Evolutionary conservation across 1,284 basidiomycete species (phyloP).

Genomic region (Fomitopsis pinicola): DNA sequence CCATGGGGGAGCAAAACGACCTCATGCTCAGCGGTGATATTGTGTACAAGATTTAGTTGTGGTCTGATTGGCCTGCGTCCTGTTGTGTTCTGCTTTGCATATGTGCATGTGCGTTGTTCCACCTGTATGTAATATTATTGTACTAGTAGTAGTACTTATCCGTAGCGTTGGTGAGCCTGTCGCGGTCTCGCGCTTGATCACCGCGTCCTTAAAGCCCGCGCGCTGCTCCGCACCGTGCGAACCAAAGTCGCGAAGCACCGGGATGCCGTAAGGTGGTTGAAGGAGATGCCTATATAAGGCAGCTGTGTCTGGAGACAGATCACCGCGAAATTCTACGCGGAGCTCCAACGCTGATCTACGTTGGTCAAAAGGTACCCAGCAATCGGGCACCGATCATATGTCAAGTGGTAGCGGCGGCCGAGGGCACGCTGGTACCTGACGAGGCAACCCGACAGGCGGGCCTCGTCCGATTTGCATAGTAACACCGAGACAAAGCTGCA

Average conservation of each 20-base stretch:
- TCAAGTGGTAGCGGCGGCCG: neutral
- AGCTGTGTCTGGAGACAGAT: neutral
- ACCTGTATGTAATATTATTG: neutral
- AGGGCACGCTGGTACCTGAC: neutral
- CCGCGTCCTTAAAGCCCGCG: neutral
- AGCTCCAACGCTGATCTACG: neutral
- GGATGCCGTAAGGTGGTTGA: neutral
- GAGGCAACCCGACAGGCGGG: neutral
- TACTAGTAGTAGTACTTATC: neutral
- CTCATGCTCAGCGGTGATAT: slow-evolving; percentile 85
- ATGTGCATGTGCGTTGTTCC: neutral
- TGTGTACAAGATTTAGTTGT: slow-evolving; percentile 63
- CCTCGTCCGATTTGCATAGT: neutral
- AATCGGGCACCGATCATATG: neutral
- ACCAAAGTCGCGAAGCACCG: neutral
- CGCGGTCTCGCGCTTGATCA: neutral
- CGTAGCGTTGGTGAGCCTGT: neutral
- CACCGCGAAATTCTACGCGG: neutral
- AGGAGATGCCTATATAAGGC: neutral
- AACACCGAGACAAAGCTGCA: neutral
- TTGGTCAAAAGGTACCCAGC: neutral
- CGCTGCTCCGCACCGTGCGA: neutral
- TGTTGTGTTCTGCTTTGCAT: neutral
- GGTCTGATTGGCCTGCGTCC: neutral
- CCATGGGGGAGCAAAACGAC: slow-evolving; percentile 83